These are phyloP conservation scores for Zoysia pacifica DNA, from an alignment of 176 grass and related monocot species.

Conservation along the genomic window DNA sequence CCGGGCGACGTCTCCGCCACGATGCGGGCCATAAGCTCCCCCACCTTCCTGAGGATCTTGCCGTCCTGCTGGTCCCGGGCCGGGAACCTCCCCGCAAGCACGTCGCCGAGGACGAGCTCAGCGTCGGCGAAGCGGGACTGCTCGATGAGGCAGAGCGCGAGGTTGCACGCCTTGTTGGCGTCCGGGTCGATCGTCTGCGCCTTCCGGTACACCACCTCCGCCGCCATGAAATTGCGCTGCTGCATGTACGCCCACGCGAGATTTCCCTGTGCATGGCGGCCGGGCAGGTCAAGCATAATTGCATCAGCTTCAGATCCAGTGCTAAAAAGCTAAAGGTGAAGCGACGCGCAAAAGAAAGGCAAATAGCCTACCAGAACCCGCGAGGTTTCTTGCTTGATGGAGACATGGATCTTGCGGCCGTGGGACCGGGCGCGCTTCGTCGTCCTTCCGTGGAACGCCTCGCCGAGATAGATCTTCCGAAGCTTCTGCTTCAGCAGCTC, in stretches of 20 bases:
- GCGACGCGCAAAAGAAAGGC: neutral
- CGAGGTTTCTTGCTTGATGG: constrained; percentile 80
- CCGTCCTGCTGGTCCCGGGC: constrained; percentile 30
- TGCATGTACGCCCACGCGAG: constrained; percentile 95
- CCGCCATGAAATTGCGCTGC: constrained; percentile 71
- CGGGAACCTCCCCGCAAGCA: constrained; percentile 42
- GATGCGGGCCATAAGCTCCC: constrained; percentile 56
- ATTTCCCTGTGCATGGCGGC: constrained; percentile 51
- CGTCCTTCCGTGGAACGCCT: constrained; percentile 66
- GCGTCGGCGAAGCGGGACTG: constrained; percentile 63
- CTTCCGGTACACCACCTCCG: constrained; percentile 84
- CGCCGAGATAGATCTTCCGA: constrained; percentile 73
- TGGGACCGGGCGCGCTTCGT: constrained; percentile 75
- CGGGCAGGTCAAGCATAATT: too few species aligned
- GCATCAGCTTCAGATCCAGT: too few species aligned
- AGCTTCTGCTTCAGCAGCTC: constrained; percentile 83
- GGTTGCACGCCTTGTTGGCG: constrained; percentile 88
- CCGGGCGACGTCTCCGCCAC: neutral
- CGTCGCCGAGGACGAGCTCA: constrained; percentile 44
- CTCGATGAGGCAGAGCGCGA: constrained; percentile 71
- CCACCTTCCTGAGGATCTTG: constrained; percentile 60
- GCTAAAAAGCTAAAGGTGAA: too few species aligned
- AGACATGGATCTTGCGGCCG: constrained; percentile 86
- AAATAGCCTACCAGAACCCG: constrained; percentile 45
- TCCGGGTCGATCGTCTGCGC: constrained; percentile 87